phyloP scores from a whole-genome alignment of 148 eudicot species.

The Fallopia convolvulus region DNA sequence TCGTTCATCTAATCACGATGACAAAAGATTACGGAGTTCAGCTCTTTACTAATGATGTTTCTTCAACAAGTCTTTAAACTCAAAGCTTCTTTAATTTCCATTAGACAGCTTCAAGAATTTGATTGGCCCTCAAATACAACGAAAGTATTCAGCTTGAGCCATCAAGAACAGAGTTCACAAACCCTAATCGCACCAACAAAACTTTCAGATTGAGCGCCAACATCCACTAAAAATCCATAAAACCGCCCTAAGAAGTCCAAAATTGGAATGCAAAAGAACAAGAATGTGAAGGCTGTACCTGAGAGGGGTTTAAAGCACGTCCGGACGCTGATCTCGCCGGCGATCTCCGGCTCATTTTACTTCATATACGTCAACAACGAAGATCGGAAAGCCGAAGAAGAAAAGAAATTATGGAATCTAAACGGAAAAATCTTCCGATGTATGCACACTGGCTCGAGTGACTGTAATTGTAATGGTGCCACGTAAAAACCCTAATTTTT shows the following conservation, averaged over 20 bases:
- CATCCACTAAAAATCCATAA: not conserved
- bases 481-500: conserved; percentile 6
- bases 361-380: not conserved
- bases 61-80: not conserved
- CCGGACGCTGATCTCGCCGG: not conserved
- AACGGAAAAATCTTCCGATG: not conserved
- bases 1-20: not conserved
- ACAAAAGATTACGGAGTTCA: not conserved
- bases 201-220: not conserved
- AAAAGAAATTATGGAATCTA: not conserved
- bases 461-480: not conserved
- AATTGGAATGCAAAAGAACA: not conserved
- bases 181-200: not conserved
- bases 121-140: not conserved
- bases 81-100: too few species aligned
- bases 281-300: not conserved
- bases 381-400: not conserved
- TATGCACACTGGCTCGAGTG: not conserved
- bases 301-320: not conserved
- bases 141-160: not conserved
- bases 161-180: not conserved
- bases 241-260: not conserved
- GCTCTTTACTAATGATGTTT: not conserved
- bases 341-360: not conserved
- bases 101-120: not conserved